Base-by-base conservation (phyloP, 306 rosid species). In the Psophocarpus tetragonolobus region DNA sequence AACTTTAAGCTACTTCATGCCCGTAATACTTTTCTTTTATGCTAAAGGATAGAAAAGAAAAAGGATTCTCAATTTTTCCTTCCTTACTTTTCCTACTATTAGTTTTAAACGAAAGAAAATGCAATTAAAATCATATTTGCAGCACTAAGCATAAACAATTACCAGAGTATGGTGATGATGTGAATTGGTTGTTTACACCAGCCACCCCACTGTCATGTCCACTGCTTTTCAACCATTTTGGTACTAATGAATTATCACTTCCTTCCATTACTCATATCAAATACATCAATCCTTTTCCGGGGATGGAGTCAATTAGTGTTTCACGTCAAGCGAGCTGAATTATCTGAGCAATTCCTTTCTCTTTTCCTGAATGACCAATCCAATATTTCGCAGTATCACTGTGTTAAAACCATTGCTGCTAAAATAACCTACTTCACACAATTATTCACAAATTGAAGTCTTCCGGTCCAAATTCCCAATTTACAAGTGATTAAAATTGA, bases 211-310 rank as follows among this genome's bases (percentile, higher is more conserved):
- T 48, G 33, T 48, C 39, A 76, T 47, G 67, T 75, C 48, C 81
- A 75, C 66, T 76, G 77, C 81, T 63, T 82, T 82, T 82, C 82
- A 82, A 70, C 85, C 85, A 82, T 62, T 76, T 68, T 3, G 85
- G 85, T 30, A 71, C 82, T 30, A 82, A 70, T 27, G 85, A 42
- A 35, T 64, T 62, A 48, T 70, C 82, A 76, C 62, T 54, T 62
- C 69, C 68, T 61, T 51, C 82, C 85, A 76, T 82, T 50, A 41
- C 71, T 77, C 78, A 74, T 63, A 30, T 56, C 76, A 65, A 77
- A 77, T 20, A 42, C 47, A 63, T 21, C 42, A 60, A 75, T 14
- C 36, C 33, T 24, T 64, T 27, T 24, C 4, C 14, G 41, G 60
- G 29, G 48, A 56, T 41, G 63, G 5, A 68, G 44, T 13, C 11